Base-by-base conservation (phyloP, 495 filamentous ascomycete genomes). In the Alectoria sarmentosa region DNA sequence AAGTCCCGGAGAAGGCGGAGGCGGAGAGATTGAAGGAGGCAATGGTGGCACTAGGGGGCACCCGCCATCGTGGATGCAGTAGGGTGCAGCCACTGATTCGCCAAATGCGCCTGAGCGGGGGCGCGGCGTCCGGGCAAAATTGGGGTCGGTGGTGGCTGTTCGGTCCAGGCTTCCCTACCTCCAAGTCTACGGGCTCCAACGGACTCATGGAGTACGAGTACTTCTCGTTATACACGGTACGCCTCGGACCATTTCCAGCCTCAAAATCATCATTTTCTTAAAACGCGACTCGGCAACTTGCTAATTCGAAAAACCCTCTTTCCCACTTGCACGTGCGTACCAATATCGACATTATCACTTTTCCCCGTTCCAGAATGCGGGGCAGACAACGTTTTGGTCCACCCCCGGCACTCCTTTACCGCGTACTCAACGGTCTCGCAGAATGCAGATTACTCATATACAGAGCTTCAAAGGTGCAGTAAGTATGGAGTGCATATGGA, bases 51-150 rank as follows among this genome's bases (percentile, higher is more conserved):
- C n/a, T n/a, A n/a, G 8, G 21, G 4, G n/a, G 21, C n/a, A 48
- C n/a, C 44, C 44, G 44, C 19, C 44, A 48, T 48, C n/a, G 10
- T 48, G n/a, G n/a, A 48, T 48, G 44, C 44, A 48, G 44, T n/a
- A 26, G n/a, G n/a, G 26, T 48, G 44, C 44, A 48, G 44, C 44
- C 44, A 48, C 44, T 48, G 44, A 48, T 48, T 48, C 44, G 44
- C 44, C 44, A 48, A 26, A 48, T 48, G 44, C 44, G 44, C 44
- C 44, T 48, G 44, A 48, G 44, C 44, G 44, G 44, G 44, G 44
- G n/a, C 7, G 44, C 21, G 44, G 44, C 44, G 44, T 48, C 23
- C n/a, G 44, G 44, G 44, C n/a, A 26, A 48, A 48, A 48, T 15
- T 26, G 21, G 44, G 44, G 44, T 19, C 17, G 3, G n/a, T 48